A percentile compares a stretch with the other conserved stretches of the same genome.
These are phyloP conservation scores for Allodekkera sacchari DNA, from an alignment of 805 yeast species.

Conservation along the genomic window DNA sequence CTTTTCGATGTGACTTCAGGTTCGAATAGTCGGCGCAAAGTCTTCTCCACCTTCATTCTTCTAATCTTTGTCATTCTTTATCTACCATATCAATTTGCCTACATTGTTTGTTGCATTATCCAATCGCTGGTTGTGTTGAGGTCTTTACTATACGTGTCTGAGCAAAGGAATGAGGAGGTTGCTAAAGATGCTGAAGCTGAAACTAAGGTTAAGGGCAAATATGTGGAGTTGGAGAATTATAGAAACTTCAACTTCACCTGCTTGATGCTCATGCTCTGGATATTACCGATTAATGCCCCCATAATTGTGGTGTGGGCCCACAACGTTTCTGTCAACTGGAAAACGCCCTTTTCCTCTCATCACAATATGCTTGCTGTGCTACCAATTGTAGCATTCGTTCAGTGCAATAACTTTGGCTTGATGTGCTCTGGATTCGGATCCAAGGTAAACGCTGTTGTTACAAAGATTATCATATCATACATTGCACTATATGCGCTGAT, in stretches of 20 bases:
- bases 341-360: constrained; percentile 78
- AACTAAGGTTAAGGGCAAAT: no score
- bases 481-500: constrained; percentile 53
- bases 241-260: constrained; percentile 57
- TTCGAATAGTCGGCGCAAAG: constrained; percentile 4
- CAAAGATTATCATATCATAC: constrained; percentile 37
- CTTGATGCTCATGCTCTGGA: constrained; percentile 63
- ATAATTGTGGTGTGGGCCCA: constrained; percentile 75
- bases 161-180: no score
- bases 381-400: constrained; percentile 59
- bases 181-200: no score
- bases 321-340: constrained; percentile 69
- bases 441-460: constrained; percentile 21
- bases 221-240: no score
- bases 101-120: constrained; percentile 46
- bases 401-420: constrained; percentile 41
- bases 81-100: constrained; percentile 79
- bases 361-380: constrained; percentile 73
- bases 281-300: constrained; percentile 72
- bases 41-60: constrained; percentile 9
- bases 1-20: constrained; percentile 3
- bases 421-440: constrained; percentile 32
- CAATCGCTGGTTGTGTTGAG: constrained; percentile 49
- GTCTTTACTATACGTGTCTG: no score
- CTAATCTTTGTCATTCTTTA: constrained; percentile 28